These are phyloP conservation scores for Diaporthe citri DNA, from an alignment of 2,329 filamentous ascomycete genomes.

Conservation along the genomic window DNA sequence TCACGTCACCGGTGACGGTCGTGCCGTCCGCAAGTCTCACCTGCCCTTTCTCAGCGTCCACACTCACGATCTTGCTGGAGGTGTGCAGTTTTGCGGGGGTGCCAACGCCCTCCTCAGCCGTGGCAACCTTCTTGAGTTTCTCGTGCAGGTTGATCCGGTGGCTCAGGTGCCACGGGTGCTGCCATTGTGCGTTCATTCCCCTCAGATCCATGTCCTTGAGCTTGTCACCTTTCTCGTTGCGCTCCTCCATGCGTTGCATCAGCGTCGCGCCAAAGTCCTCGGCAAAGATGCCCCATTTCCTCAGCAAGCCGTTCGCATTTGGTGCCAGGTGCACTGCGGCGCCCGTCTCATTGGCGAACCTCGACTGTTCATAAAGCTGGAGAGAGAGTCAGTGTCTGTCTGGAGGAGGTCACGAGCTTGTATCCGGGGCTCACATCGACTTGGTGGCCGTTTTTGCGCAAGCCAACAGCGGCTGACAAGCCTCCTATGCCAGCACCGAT, in stretches of 20 bases:
- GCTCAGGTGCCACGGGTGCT: conserved; percentile 63
- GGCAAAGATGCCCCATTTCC: conserved; percentile 53
- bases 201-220: conserved; percentile 50
- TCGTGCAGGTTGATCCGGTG: conserved; percentile 68
- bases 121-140: conserved; percentile 61
- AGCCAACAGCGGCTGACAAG: conserved; percentile 63
- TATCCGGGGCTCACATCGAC: conserved; percentile 50
- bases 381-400: background rate
- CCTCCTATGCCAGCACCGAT: conserved; percentile 64
- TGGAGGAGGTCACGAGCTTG: too few relatives aligned
- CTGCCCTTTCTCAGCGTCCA: conserved; percentile 54
- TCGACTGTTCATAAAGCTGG: conserved; percentile 68
- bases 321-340: conserved; percentile 74
- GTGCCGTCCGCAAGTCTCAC: conserved; percentile 59
- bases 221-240: conserved; percentile 40
- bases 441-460: conserved; percentile 64
- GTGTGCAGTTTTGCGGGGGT: conserved; percentile 54
- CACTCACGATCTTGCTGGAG: conserved; percentile 56
- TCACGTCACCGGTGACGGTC: conserved; percentile 58
- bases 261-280: conserved; percentile 53
- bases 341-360: conserved; percentile 67
- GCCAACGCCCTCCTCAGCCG: conserved; percentile 49
- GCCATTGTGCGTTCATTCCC: conserved; percentile 59
- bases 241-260: conserved; percentile 45
- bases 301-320: conserved; percentile 70